A percentile compares a stretch with the other conserved stretches of the same genome.
Evolutionary conservation across 768 basidiomycete genomes (phyloP).

Genomic region (Lactifluus volemus): DNA sequence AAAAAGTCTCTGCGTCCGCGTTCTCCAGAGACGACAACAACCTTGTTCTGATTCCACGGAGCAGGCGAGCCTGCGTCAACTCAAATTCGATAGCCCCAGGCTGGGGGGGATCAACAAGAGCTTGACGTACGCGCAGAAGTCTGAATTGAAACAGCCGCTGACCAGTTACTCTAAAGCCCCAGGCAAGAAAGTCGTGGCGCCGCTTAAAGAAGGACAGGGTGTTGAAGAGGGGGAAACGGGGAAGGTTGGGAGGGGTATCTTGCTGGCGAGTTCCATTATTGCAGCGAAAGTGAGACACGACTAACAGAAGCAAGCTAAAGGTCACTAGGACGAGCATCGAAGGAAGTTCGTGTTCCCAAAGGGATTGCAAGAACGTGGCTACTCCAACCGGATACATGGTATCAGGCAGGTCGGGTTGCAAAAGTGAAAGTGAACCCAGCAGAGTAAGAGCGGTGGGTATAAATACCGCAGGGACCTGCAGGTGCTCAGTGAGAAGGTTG

Average conservation of each 20-base stretch:
- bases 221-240: constrained; percentile 47
- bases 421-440: not conserved
- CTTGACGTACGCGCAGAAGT: constrained; percentile 49
- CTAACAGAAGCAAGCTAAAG: constrained; percentile 21
- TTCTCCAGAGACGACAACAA: constrained; percentile 71
- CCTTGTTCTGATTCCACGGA: constrained; percentile 45
- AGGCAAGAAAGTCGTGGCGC: constrained; percentile 65
- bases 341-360: constrained; percentile 1
- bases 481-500: not conserved
- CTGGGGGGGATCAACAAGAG: not conserved
- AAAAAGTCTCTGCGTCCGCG: constrained; percentile 62
- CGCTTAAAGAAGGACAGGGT: constrained; percentile 60
- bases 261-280: constrained; percentile 11
- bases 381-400: constrained; percentile 37
- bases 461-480: not conserved
- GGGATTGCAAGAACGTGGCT: constrained; percentile 27
- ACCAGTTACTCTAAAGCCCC: constrained; percentile 61
- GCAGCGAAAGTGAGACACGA: constrained; percentile 3
- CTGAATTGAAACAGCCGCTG: constrained; percentile 62
- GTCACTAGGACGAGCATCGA: constrained; percentile 19
- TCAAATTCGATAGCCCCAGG: not conserved
- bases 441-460: not conserved
- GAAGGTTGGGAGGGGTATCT: constrained; percentile 44
- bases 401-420: constrained; percentile 7
- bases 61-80: constrained; percentile 8